Percentiles rank a stretch among this genome's conserved stretches.
phyloP scores from a whole-genome alignment of 495 filamentous ascomycete species.

The Xylaria intraflava region DNA sequence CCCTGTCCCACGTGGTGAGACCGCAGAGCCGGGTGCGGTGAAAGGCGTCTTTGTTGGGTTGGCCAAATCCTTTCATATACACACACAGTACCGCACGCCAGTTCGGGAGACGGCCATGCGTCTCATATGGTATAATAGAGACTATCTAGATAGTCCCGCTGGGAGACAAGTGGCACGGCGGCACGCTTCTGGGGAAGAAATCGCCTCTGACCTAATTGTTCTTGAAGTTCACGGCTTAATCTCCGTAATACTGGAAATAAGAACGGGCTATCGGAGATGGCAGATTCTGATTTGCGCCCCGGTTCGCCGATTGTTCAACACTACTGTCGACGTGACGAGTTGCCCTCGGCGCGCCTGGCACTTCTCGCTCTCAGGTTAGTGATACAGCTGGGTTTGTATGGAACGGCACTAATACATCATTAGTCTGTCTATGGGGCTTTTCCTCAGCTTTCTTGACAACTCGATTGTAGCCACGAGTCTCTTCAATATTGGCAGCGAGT shows the following conservation, averaged over 20 bases:
- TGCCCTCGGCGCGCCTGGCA: conserved; percentile 14
- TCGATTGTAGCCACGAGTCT: conserved; percentile 44
- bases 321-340: conserved; percentile 8
- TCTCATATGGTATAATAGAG: not conserved
- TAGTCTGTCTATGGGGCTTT: conserved; percentile 24
- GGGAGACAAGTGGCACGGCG: not conserved
- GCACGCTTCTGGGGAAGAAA: not conserved
- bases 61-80: not conserved
- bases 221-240: not conserved
- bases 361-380: conserved; percentile 20
- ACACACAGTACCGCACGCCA: not conserved
- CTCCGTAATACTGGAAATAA: not conserved
- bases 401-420: conserved; percentile 8
- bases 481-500: conserved; percentile 37
- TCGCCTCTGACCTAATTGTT: not conserved
- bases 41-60: not conserved
- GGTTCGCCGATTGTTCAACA: conserved; percentile 9
- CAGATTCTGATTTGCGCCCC: not conserved
- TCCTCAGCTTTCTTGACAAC: conserved; percentile 37
- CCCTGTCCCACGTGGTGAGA: too few relatives aligned
- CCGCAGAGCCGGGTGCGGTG: not conserved
- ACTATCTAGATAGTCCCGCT: not conserved
- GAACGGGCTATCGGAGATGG: not conserved
- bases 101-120: not conserved
- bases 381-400: not conserved